phyloP scores from a whole-genome alignment of 2,329 filamentous ascomycete genomes.

The Colletotrichum sp. region DNA sequence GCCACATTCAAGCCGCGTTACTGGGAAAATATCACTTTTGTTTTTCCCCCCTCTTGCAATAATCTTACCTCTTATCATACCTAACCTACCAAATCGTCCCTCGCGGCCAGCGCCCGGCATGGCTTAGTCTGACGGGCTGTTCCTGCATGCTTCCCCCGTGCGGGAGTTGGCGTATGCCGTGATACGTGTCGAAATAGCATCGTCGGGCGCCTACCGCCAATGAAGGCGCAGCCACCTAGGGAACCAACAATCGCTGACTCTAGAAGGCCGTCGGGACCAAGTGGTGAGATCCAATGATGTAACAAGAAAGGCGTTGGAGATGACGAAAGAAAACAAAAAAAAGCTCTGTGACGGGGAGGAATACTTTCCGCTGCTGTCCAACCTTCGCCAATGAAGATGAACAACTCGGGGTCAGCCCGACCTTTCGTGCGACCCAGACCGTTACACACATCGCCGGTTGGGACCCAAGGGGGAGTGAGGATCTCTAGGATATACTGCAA shows the following conservation, averaged over 20 bases:
- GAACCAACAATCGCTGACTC: background rate
- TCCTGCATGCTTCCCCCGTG: background rate
- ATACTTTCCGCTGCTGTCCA: background rate
- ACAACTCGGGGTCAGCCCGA: background rate
- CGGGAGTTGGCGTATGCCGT: background rate
- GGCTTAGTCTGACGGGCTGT: background rate
- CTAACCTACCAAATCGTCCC: background rate
- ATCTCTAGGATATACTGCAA: slow-evolving; percentile 9
- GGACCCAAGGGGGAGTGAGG: background rate
- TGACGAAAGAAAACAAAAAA: background rate
- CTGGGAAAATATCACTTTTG: background rate
- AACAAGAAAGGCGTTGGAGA: background rate
- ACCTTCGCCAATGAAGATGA: background rate
- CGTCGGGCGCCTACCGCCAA: background rate
- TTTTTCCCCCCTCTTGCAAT: background rate
- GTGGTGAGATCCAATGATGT: background rate
- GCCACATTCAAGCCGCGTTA: background rate
- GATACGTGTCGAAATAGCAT: slow-evolving; percentile 1
- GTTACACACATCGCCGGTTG: slow-evolving; percentile 7
- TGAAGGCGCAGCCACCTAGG: background rate
- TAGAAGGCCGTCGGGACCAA: background rate
- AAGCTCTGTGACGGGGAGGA: background rate
- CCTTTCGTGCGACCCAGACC: background rate
- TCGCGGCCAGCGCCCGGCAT: background rate
- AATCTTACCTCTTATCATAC: background rate